phyloP scores from a whole-genome alignment of 2,329 filamentous ascomycete genomes.

The Sporothrix curviconia region DNA sequence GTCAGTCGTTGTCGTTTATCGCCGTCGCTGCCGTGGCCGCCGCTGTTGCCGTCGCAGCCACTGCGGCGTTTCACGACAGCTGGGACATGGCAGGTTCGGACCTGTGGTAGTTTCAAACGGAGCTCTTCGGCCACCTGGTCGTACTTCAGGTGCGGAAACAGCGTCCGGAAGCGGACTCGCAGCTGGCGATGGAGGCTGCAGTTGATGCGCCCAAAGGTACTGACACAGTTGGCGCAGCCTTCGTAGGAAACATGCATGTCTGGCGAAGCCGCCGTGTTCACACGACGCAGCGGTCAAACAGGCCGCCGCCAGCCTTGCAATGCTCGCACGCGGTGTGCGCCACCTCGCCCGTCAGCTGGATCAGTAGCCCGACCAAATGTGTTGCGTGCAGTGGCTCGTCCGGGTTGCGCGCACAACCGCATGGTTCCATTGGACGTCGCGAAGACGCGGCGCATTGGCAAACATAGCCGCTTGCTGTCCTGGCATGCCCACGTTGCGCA shows the following conservation, averaged over 20 bases:
- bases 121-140: background rate
- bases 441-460: constrained; percentile 23
- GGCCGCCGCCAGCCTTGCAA: constrained; percentile 24
- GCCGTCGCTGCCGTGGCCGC: too few relatives aligned
- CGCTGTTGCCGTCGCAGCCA: too few relatives aligned
- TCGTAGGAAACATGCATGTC: constrained; percentile 16
- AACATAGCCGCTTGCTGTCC: too few relatives aligned
- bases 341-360: constrained; percentile 28
- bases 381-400: constrained; percentile 21
- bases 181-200: constrained; percentile 21
- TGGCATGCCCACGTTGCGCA: too few relatives aligned
- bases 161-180: constrained; percentile 6
- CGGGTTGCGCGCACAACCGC: constrained; percentile 20
- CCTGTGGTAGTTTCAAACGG: too few relatives aligned
- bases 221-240: constrained; percentile 28
- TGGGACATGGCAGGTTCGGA: too few relatives aligned
- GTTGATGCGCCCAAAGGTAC: constrained; percentile 19
- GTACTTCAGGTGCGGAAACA: constrained; percentile 14
- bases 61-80: too few relatives aligned
- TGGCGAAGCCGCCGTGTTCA: constrained; percentile 13
- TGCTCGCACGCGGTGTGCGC: constrained; percentile 22
- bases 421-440: constrained; percentile 27
- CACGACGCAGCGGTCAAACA: constrained; percentile 25
- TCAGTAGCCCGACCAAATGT: constrained; percentile 25
- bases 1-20: too few relatives aligned